Percentiles rank a stretch among this genome's conserved stretches.
Evolutionary conservation across 2,329 filamentous ascomycete genomes (phyloP).

Genomic region (Cladorrhinum sp.): DNA sequence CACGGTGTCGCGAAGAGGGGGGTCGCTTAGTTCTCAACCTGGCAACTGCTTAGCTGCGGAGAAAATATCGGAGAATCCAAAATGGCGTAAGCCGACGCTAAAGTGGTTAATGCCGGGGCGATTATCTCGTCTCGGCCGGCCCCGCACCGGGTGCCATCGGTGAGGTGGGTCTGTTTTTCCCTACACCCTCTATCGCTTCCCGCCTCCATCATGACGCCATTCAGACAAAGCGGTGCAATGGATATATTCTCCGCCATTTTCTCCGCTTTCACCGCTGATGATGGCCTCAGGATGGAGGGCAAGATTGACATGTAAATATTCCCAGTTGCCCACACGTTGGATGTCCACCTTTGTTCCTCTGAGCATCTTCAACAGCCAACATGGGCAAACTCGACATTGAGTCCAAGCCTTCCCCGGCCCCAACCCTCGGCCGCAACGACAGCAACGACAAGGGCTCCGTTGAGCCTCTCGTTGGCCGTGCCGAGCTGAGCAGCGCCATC

Average conservation of each 20-base stretch:
- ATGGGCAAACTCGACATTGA: constrained; percentile 17
- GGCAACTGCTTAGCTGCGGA: constrained; percentile 28
- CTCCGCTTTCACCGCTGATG: constrained; percentile 4
- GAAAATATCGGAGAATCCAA: constrained; percentile 27
- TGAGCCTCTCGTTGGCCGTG: constrained; percentile 36
- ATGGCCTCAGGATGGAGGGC: neutral
- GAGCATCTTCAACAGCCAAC: neutral
- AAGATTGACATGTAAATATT: neutral
- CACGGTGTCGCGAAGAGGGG: neutral
- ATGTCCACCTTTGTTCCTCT: neutral
- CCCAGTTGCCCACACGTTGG: neutral
- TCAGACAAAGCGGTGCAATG: neutral
- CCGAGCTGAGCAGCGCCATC: constrained; percentile 35
- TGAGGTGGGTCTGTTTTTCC: neutral
- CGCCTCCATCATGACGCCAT: neutral
- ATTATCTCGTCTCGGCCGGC: constrained; percentile 9
- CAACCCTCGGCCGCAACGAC: constrained; percentile 4
- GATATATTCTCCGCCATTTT: constrained; percentile 13
- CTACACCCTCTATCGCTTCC: neutral
- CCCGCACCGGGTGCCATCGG: constrained; percentile 4
- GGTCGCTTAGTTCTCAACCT: neutral
- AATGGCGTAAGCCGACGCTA: constrained; percentile 19
- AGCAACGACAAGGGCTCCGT: constrained; percentile 27
- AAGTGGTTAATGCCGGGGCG: constrained; percentile 20
- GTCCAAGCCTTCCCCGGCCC: constrained; percentile 25